Base-by-base conservation (phyloP, 2,329 filamentous ascomycete genomes). In the Pleurostoma richardsiae region DNA sequence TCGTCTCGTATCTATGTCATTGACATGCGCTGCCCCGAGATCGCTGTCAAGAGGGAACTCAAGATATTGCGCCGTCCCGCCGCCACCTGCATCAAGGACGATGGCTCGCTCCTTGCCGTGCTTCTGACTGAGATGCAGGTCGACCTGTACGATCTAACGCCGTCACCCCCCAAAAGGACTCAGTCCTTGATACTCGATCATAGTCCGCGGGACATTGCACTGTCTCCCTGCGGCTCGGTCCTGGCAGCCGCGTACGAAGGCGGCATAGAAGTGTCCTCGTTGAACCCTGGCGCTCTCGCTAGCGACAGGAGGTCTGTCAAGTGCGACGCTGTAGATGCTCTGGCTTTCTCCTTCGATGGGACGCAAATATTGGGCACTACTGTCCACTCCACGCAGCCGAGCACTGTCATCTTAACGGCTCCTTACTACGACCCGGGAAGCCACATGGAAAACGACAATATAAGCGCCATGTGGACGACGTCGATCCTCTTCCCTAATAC, bases 211-310 rank as follows among this genome's bases (percentile, higher is more conserved):
- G 83, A 88, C 10, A 86, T 96, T 53, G 84, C 87, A 11, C 70
- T 96, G 30, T 92, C 90, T 1, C 88, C 90, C 1, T 88, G 86
- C 52, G 89, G 88, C 28, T 83, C 85, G 40, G 87, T 96, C 10
- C 69, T 96, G 41, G 90, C 90, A 28, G 86, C 89, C 11, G 90
- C 90, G 6, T 95, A 91, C 64, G 83, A 90, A 59, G 87, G 88
- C 46, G 88, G 88, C n/a, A 91, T 96, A 52, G 90, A 96, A 63
- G 87, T 96, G 0, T 83, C 88, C 29, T 87, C 89, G 4, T 70
- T 95, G 38, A 80, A 80, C 42, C 73, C 83, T 3, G 79, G 74
- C 45, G 82, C 80, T 29, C 58, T 85, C 29, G 65, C 79, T 10
- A 86, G 80, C 0, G 85, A 90, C 54, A 77, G 85, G 56, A 77